Base-by-base conservation (phyloP, 2,329 filamentous ascomycete species). In the Incumbomyces delicatus region DNA sequence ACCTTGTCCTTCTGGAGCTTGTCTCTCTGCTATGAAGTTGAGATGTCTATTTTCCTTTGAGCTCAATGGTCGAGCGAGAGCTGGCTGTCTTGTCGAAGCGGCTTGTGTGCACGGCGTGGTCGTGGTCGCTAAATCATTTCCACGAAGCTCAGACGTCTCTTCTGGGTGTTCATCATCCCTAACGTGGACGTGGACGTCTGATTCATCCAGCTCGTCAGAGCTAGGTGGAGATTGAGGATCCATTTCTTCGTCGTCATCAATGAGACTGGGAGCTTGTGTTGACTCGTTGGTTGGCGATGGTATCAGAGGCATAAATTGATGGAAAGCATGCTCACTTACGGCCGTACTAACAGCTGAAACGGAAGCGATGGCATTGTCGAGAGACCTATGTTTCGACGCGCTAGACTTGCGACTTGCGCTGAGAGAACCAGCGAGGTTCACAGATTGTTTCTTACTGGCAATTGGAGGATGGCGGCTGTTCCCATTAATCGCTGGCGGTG, bases 181-280 rank as follows among this genome's bases (percentile, higher is more conserved):
- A 6, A 73, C 66, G 44, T 71, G 63, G 40, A 73, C 65, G 46
- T 67, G 61, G 14, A 67, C 61, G 32, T 76, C 67, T 13, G 64
- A 64, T 32, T 68, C 66, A 2, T 67, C 72, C 4, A 69, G 69
- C 1, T 68, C 63, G 12, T 61, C 63, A 20, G 78, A 78, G 3
- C 78, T 81, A 36, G 73, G 69, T 2, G 74, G 74, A 3, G 81
- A 85, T 46, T 83, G 65, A 12, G 60, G 81, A 55, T 85, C 83
- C 58, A 84, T 86, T 60, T 87, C 84, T 56, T 83, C 82, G 59
- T 87, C 83, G 63, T 89, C 85, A 64, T 83, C 87, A 59, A 88
- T 83, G 41, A 89, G 73, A 57, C 83, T 87, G 17, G 85, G 85
- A 7, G 85, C 83, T 54, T 85, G 85, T 63, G 87, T 87, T 62